Evolutionary conservation across 2,329 filamentous ascomycete species (phyloP), one percentile per base, ranked within the genome.

Genomic region (Aspergillus fijiensis): DNA sequence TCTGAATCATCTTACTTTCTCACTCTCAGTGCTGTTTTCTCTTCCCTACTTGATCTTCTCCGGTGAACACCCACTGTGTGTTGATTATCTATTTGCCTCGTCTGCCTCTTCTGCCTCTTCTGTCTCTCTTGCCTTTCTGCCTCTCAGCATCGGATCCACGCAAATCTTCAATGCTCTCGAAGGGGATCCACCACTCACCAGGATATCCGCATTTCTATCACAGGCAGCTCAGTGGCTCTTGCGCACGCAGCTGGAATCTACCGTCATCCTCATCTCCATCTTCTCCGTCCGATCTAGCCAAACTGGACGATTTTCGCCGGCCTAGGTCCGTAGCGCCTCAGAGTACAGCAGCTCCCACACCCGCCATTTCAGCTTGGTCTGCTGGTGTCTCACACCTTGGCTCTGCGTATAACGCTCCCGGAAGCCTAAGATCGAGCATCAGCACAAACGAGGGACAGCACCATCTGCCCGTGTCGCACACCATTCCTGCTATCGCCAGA

Each of bases 171-270:
- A 55, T 55, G 53, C 48, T 55, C 48, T 55, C 42, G 23, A 55
- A 33, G 23, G 45, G 42, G 49, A 54, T 54, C 35, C 53, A 49
- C 19, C 25, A 51, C 56, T 61, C 57, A 59, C 56, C 57, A 39
- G 49, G 48, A 21, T 27, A 59, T 27, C 45, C 47, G 14, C 21
- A 45, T 47, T 47, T 29, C 33, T n/a, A 42, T 42, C 39, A 51
- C 47, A 58, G 56, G 39, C 51, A 49, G 23, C 31, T 58, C 51
- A 29, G 29, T 42, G 45, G 51, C 14, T 61, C 51, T 39, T 35
- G 31, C 31, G 21, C 48, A n/a, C 35, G 21, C n/a, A 58, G 23
- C 35, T 58, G 42, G 51, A 49, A 39, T 45, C 11, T 48, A 4
- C n/a, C 35, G 10, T 52, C 58, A 10, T 35, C 31, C 14, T 27